These are phyloP conservation scores for Erysimum cheiri DNA, from an alignment of 441 rosid species.

Conservation along the genomic window DNA sequence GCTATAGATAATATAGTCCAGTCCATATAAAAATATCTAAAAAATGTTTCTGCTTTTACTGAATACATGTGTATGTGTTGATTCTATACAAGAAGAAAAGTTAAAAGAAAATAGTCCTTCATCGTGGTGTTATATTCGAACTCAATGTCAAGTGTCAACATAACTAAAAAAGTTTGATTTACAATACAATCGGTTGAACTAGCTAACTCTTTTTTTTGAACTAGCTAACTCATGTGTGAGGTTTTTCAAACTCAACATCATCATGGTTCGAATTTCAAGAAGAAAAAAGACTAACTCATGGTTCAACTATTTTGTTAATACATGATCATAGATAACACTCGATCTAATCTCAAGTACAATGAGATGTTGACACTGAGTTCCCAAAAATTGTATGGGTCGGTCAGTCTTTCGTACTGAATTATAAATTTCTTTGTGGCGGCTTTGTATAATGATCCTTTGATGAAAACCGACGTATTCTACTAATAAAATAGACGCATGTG, in stretches of 20 bases:
- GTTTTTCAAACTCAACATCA: too few species aligned
- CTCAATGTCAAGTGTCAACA: background rate
- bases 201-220: too few species aligned
- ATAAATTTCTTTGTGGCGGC: background rate
- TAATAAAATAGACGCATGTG: background rate
- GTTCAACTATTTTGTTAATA: background rate
- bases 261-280: background rate
- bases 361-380: background rate
- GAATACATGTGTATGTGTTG: background rate
- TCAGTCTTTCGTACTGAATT: background rate
- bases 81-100: background rate
- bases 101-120: background rate
- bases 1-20: background rate
- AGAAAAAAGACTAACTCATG: background rate
- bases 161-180: background rate
- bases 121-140: background rate
- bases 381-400: background rate
- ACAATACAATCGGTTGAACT: background rate
- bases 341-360: background rate
- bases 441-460: too few species aligned
- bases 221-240: too few species aligned
- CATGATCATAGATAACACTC: background rate
- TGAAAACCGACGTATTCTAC: constrained; percentile 11
- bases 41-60: constrained; percentile 1
- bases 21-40: background rate